Evolutionary conservation across 176 grass and related monocot species (phyloP).

Genomic region (Lolium multiflorum): DNA sequence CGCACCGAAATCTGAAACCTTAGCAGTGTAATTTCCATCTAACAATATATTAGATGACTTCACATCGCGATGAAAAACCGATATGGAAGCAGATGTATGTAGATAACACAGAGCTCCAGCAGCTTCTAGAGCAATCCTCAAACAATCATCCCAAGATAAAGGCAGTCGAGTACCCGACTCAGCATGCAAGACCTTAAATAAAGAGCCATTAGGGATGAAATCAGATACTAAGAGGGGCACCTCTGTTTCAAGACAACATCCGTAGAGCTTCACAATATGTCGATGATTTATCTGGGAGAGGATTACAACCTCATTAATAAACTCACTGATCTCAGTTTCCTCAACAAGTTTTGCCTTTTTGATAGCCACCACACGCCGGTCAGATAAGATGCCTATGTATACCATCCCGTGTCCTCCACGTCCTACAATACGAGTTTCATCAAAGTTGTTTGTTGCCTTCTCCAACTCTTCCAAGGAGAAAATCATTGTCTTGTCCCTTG

Average conservation of each 20-base stretch:
- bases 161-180: not conserved
- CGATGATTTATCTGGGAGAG: slow-evolving; percentile 7
- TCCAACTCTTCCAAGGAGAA: not conserved
- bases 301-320: not conserved
- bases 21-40: not conserved
- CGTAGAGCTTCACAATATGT: not conserved
- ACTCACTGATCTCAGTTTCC: not conserved
- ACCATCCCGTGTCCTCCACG: slow-evolving; percentile 1
- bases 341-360: not conserved
- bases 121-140: not conserved
- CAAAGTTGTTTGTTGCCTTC: slow-evolving; percentile 6
- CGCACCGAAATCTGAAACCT: not conserved
- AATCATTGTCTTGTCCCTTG: not conserved
- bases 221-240: not conserved
- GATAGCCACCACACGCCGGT: not conserved
- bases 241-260: slow-evolving; percentile 13
- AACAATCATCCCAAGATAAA: not conserved
- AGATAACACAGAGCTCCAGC: not conserved
- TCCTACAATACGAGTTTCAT: not conserved
- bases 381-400: slow-evolving; percentile 9
- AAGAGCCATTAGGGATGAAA: not conserved
- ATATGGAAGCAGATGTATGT: not conserved
- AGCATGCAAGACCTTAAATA: not conserved
- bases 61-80: not conserved
- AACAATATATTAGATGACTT: not conserved